Evolutionary conservation across 2,329 filamentous ascomycete genomes (phyloP).

Genomic region (Stagonosporopsis cucurbitacearum): DNA sequence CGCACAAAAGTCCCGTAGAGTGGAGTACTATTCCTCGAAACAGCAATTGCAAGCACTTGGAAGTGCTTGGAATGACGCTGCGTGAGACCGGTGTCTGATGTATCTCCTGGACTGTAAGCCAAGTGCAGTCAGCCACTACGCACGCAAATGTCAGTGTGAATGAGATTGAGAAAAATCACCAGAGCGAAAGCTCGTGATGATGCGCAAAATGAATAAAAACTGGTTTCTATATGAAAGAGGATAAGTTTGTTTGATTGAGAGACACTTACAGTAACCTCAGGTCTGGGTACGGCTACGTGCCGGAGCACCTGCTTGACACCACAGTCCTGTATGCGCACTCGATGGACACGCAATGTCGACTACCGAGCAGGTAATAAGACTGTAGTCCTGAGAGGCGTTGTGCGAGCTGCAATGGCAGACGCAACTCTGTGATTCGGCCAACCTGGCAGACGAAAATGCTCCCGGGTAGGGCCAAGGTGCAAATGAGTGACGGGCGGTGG

Average conservation of each 20-base stretch:
- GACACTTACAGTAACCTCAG: conserved; percentile 30
- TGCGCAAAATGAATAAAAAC: neutral
- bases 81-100: neutral
- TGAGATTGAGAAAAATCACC: neutral
- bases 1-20: neutral
- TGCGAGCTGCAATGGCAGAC: conserved; percentile 17
- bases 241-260: conserved; percentile 20
- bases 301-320: conserved; percentile 30
- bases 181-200: neutral
- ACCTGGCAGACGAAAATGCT: conserved; percentile 42
- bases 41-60: neutral
- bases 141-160: neutral
- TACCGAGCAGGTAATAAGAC: neutral
- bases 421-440: conserved; percentile 25
- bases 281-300: conserved; percentile 17
- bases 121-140: conserved; percentile 8
- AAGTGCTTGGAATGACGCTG: neutral
- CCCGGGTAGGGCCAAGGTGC: conserved; percentile 28
- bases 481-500: conserved; percentile 10
- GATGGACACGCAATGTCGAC: neutral
- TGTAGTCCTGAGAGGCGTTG: neutral
- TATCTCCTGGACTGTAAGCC: conserved; percentile 9
- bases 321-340: conserved; percentile 15
- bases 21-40: neutral
- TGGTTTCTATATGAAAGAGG: neutral